Percentiles rank a stretch among this genome's conserved stretches.
Conservation (phyloP, 352 stramenopile species). For the Elongisporangium anandrum region DNA sequence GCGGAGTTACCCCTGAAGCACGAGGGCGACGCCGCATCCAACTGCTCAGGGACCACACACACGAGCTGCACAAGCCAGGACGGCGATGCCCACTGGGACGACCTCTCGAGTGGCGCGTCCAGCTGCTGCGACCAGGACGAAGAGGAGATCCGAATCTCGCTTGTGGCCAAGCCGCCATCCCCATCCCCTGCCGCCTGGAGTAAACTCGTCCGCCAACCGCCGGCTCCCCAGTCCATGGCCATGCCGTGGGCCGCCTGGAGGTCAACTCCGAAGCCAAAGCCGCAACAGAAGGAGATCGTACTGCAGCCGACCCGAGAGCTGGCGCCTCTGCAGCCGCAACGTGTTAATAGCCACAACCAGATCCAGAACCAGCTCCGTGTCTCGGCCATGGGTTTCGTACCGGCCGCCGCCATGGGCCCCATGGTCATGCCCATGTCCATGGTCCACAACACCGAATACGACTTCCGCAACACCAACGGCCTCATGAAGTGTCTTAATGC, state of each 20-base stretch:
- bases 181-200: background rate
- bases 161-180: background rate
- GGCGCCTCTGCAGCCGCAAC: background rate
- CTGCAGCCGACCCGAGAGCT: background rate
- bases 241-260: background rate
- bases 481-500: constrained; percentile 79
- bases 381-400: constrained; percentile 1
- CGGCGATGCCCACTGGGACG: constrained; percentile 30
- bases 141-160: constrained; percentile 8
- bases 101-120: constrained; percentile 27
- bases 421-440: constrained; percentile 58
- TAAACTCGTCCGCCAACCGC: background rate
- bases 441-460: constrained; percentile 60
- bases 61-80: constrained; percentile 47
- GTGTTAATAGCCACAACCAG: background rate
- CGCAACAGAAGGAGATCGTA: background rate
- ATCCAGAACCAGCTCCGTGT: background rate
- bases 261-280: background rate
- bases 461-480: constrained; percentile 74
- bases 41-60: constrained; percentile 17
- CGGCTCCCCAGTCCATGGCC: background rate
- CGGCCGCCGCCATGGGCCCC: constrained; percentile 28
- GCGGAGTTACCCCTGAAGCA: constrained; percentile 2
- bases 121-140: constrained; percentile 33
- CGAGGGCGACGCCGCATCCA: constrained; percentile 16